Conservation (phyloP, 805 yeast genomes). For the Tetrapisispora phaffii region DNA sequence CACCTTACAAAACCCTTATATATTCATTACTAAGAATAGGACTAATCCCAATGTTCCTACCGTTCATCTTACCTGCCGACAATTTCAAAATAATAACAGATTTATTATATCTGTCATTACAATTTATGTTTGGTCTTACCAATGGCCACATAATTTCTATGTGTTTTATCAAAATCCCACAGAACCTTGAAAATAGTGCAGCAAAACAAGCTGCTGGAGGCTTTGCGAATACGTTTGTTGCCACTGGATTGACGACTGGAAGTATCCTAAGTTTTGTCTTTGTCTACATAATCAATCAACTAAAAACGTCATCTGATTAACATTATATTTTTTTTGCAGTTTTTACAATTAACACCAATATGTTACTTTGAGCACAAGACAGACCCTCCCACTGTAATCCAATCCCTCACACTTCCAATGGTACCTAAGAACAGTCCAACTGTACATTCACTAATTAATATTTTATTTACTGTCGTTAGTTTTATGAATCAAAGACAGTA, state of each 20-base stretch:
- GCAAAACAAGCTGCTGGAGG: conserved; percentile 94
- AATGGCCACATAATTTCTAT: conserved; percentile 81
- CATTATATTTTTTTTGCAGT: no score
- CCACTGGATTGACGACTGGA: conserved; percentile 72
- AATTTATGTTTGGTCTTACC: conserved; percentile 72
- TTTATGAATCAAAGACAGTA: no score
- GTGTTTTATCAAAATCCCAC: conserved; percentile 67
- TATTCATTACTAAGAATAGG: conserved; percentile 48
- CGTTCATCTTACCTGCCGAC: conserved; percentile 36
- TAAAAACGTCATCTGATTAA: neutral
- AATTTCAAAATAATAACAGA: conserved; percentile 32
- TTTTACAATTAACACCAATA: neutral
- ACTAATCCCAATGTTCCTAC: conserved; percentile 63
- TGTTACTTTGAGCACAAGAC: no score
- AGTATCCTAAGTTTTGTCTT: conserved; percentile 58
- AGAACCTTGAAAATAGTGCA: conserved; percentile 45
- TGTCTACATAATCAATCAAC: neutral
- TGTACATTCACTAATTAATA: no score
- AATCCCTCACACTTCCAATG: no score
- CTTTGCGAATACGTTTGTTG: conserved; percentile 69
- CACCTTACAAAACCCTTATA: conserved; percentile 33
- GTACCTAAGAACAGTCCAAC: no score
- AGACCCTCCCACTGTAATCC: no score
- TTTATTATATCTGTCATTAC: conserved; percentile 54
- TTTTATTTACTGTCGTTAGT: no score